These are phyloP conservation scores for Trichoderma sp. DNA, from an alignment of 2,329 filamentous ascomycete genomes.

Conservation along the genomic window DNA sequence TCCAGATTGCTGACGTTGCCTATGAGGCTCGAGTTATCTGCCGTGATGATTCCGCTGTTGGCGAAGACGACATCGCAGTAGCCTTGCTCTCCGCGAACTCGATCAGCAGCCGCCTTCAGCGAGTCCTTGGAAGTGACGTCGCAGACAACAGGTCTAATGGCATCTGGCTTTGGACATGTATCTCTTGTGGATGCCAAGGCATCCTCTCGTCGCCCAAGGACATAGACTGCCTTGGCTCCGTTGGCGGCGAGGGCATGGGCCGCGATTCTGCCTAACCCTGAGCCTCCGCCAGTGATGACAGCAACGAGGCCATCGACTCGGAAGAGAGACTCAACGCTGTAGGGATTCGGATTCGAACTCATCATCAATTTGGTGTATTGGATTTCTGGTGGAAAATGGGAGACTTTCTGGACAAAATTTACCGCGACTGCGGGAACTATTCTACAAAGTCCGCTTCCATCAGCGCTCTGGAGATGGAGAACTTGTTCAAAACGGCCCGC, in stretches of 20 bases:
- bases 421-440: not conserved
- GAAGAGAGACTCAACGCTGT: constrained; percentile 39
- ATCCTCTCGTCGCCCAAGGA: constrained; percentile 39
- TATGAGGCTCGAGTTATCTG: not conserved
- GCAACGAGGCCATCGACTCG: constrained; percentile 53
- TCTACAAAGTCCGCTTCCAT: not conserved
- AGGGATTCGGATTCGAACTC: constrained; percentile 18
- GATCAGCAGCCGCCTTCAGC: constrained; percentile 57
- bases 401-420: not conserved
- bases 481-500: not conserved
- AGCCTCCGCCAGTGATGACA: constrained; percentile 56
- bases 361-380: too few relatives aligned
- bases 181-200: constrained; percentile 28
- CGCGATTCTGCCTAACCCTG: constrained; percentile 55
- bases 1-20: not conserved
- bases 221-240: constrained; percentile 37
- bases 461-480: not conserved
- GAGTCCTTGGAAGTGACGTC: constrained; percentile 45
- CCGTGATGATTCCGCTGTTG: constrained; percentile 50
- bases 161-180: constrained; percentile 18
- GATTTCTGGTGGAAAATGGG: not conserved
- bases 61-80: constrained; percentile 62
- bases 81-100: constrained; percentile 52
- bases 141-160: constrained; percentile 40
- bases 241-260: constrained; percentile 39